These are phyloP conservation scores for Fraxinus latifolia DNA, from an alignment of 305 asterid genomes.

Conservation along the genomic window DNA sequence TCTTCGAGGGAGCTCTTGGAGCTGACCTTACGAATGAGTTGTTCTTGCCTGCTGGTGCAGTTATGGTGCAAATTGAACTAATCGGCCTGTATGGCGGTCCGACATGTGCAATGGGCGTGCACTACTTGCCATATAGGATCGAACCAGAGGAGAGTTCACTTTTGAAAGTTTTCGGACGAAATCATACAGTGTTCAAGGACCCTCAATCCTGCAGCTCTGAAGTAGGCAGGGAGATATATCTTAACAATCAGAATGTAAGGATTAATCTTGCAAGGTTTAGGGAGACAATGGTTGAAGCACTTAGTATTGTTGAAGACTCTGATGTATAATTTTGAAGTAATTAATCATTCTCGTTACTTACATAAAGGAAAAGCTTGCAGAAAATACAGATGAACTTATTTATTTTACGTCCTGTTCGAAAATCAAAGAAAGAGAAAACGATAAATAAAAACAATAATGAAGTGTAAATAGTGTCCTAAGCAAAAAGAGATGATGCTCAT, in stretches of 20 bases:
- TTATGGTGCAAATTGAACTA: slow-evolving; percentile 41
- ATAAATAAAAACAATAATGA: not conserved
- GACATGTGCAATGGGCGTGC: slow-evolving; percentile 35
- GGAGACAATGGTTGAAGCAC: slow-evolving; percentile 44
- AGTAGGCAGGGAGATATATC: slow-evolving; percentile 29
- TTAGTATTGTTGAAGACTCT: not conserved
- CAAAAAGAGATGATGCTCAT: not conserved
- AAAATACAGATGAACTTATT: not conserved
- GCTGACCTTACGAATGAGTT: slow-evolving; percentile 51
- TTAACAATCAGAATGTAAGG: slow-evolving; percentile 38
- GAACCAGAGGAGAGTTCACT: slow-evolving; percentile 55
- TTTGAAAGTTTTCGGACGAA: slow-evolving; percentile 30
- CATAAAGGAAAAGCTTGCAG: not conserved
- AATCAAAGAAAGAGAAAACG: not conserved
- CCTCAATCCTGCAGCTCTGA: slow-evolving; percentile 36
- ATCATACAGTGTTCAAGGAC: slow-evolving; percentile 34
- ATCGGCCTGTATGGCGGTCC: slow-evolving; percentile 43
- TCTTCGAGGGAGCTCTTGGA: slow-evolving; percentile 50
- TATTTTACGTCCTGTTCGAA: not conserved
- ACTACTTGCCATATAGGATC: slow-evolving; percentile 42
- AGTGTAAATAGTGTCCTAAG: not conserved
- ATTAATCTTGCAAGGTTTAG: slow-evolving; percentile 35
- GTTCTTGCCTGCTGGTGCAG: slow-evolving; percentile 47
- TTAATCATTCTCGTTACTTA: not conserved
- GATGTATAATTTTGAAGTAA: not conserved